A percentile compares a stretch with the other conserved stretches of the same genome.
Conservation (phyloP, 1,284 basidiomycete species). For the Fistulinella cinereoalba region DNA sequence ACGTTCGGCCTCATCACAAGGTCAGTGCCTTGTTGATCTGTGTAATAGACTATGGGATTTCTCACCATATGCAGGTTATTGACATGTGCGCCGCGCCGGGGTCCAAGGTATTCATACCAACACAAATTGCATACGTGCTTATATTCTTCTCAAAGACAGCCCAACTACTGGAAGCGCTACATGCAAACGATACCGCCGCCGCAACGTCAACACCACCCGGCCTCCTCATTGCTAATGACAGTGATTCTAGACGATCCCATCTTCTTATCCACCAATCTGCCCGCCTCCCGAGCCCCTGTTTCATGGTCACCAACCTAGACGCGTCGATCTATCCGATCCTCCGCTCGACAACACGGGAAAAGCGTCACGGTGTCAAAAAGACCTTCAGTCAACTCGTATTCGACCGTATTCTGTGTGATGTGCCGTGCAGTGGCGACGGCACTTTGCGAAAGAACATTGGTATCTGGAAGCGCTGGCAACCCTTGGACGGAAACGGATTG, state of each 20-base stretch:
- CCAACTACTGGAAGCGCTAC: slow-evolving; percentile 87
- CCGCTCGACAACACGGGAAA: slow-evolving; percentile 33
- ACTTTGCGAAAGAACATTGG: slow-evolving; percentile 93
- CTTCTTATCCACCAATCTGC: slow-evolving; percentile 98
- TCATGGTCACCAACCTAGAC: slow-evolving; percentile 96
- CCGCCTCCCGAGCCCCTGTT: slow-evolving; percentile 86
- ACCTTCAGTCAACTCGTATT: slow-evolving; percentile 62
- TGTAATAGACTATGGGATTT: neutral
- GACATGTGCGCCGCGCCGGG: slow-evolving; percentile 99
- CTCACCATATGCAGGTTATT: slow-evolving; percentile 59
- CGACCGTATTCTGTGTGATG: slow-evolving; percentile 94
- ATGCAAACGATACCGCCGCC: slow-evolving; percentile 61
- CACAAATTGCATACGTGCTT: neutral
- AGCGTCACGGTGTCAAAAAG: slow-evolving; percentile 23
- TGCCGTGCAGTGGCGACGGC: slow-evolving; percentile 97
- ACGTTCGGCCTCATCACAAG: slow-evolving; percentile 88
- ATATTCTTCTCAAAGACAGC: slow-evolving; percentile 56
- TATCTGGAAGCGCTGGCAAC: slow-evolving; percentile 94
- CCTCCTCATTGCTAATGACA: slow-evolving; percentile 86
- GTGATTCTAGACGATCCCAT: slow-evolving; percentile 92
- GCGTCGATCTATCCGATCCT: slow-evolving; percentile 86
- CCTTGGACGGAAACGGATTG: slow-evolving; percentile 86
- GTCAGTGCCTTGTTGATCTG: slow-evolving; percentile 39
- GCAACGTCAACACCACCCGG: slow-evolving; percentile 70
- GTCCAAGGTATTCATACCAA: slow-evolving; percentile 70